Percentiles rank a stretch among this genome's conserved stretches.
Conservation (phyloP, 208 protist species). For the Borovskyia barvae region DNA sequence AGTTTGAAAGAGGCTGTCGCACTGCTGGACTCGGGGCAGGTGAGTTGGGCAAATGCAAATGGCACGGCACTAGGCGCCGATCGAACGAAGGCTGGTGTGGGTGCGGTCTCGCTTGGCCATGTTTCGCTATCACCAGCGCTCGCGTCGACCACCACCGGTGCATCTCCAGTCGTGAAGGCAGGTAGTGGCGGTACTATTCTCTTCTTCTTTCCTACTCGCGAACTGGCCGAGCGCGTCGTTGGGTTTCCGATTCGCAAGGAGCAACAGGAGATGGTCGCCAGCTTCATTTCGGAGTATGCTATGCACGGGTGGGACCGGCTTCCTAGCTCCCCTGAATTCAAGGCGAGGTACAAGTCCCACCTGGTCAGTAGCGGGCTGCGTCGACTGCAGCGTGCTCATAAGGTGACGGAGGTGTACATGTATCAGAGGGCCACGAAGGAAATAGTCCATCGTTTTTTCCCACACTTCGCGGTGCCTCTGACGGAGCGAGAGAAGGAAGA, state of each 20-base stretch:
- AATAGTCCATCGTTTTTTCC: slow-evolving; percentile 38
- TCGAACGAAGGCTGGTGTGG: too few relatives aligned
- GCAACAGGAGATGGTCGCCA: slow-evolving; percentile 22
- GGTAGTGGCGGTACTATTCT: neutral
- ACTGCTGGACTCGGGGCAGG: slow-evolving; percentile 7
- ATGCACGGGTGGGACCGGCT: slow-evolving; percentile 34
- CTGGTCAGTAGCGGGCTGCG: slow-evolving; percentile 19
- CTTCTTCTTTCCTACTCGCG: slow-evolving; percentile 7
- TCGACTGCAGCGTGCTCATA: slow-evolving; percentile 17
- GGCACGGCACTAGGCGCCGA: too few relatives aligned
- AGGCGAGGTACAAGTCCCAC: slow-evolving; percentile 27
- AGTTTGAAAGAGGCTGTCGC: slow-evolving; percentile 2
- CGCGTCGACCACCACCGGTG: too few relatives aligned
- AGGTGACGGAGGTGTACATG: slow-evolving; percentile 26
- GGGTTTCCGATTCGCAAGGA: slow-evolving; percentile 23
- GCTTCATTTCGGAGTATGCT: slow-evolving; percentile 48
- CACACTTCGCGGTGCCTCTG: slow-evolving; percentile 37
- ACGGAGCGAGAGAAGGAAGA: slow-evolving; percentile 33
- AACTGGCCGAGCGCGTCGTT: slow-evolving; percentile 21
- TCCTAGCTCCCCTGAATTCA: slow-evolving; percentile 9
- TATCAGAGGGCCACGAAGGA: slow-evolving; percentile 15
- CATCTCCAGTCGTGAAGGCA: neutral
- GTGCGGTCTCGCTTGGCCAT: too few relatives aligned
- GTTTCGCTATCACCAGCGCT: too few relatives aligned
- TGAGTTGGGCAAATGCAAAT: neutral